Evolutionary conservation across 169 alveolate species (phyloP).

Genomic region (Cardiosporidium cionae): DNA sequence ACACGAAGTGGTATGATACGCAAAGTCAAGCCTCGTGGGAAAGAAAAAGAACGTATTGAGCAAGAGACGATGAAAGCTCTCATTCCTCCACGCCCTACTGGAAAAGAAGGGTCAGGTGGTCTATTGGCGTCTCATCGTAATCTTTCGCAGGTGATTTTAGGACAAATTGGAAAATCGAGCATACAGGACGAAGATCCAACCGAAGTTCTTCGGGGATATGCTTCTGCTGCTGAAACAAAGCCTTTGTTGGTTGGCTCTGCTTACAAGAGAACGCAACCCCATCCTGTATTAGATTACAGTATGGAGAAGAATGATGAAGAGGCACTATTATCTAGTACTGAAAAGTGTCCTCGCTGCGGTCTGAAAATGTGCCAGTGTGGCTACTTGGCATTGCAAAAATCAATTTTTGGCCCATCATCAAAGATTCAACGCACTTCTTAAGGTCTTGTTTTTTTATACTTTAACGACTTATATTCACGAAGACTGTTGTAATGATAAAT

Average conservation of each 20-base stretch:
- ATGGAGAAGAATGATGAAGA: constrained; percentile 13
- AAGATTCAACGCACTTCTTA: neutral
- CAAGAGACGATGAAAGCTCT: constrained; percentile 11
- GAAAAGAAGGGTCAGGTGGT: constrained; percentile 6
- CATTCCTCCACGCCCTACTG: constrained; percentile 14
- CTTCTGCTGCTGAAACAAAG: neutral
- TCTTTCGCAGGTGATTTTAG: neutral
- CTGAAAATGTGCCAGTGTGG: constrained; percentile 14
- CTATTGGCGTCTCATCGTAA: neutral
- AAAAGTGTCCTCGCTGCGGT: constrained; percentile 18
- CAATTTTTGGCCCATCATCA: neutral
- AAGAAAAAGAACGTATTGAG: neutral
- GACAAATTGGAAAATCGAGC: neutral
- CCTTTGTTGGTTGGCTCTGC: constrained; percentile 17
- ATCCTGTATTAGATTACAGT: constrained; percentile 17
- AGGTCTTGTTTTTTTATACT: too few relatives aligned
- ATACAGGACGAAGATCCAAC: constrained; percentile 8
- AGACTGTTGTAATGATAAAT: too few relatives aligned
- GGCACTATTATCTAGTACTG: neutral
- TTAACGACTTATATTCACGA: too few relatives aligned
- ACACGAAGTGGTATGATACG: constrained; percentile 11
- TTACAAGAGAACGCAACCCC: constrained; percentile 28
- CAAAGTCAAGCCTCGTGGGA: neutral
- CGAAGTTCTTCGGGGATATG: constrained; percentile 20
- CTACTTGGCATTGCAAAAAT: neutral